Percentiles rank a stretch among this genome's conserved stretches.
These are phyloP conservation scores for Plectranthus barbatus DNA, from an alignment of 257 asterid species.

Conservation along the genomic window DNA sequence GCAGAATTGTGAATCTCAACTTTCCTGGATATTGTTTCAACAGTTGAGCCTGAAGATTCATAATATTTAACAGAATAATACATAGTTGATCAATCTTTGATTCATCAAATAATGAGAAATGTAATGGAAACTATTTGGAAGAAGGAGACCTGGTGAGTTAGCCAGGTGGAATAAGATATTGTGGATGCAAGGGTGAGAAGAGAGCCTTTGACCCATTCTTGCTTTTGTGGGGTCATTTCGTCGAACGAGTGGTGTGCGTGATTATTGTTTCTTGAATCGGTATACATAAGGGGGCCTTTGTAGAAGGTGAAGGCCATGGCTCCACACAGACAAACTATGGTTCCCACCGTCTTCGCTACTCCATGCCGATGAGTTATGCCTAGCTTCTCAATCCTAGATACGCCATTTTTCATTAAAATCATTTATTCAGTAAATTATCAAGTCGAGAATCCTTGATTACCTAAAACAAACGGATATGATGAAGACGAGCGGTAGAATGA, in stretches of 20 bases:
- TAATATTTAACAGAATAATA: too few relatives aligned
- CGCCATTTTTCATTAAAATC: too few relatives aligned
- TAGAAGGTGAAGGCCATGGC: constrained; percentile 51
- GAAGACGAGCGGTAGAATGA: not conserved
- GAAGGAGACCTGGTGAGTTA: constrained; percentile 39
- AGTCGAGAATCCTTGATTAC: not conserved
- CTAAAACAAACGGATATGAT: not conserved
- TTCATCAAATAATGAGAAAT: not conserved
- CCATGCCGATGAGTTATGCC: constrained; percentile 36
- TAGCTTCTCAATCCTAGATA: constrained; percentile 37
- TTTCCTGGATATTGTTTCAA: constrained; percentile 40
- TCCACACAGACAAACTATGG: constrained; percentile 32
- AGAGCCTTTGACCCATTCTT: constrained; percentile 60
- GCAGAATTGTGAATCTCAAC: constrained; percentile 34
- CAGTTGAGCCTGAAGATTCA: constrained; percentile 28
- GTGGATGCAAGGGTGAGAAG: constrained; percentile 33
- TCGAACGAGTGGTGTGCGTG: not conserved
- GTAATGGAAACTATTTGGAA: too few relatives aligned
- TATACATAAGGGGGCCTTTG: constrained; percentile 46
- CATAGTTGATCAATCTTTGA: not conserved
- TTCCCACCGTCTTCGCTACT: constrained; percentile 45
- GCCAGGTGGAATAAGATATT: constrained; percentile 42
- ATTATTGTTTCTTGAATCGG: not conserved
- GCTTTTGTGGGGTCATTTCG: constrained; percentile 13
- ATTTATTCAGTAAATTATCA: too few relatives aligned